Conservation (phyloP, 2,329 filamentous ascomycete genomes). For the Curvularia eragrostidis region DNA sequence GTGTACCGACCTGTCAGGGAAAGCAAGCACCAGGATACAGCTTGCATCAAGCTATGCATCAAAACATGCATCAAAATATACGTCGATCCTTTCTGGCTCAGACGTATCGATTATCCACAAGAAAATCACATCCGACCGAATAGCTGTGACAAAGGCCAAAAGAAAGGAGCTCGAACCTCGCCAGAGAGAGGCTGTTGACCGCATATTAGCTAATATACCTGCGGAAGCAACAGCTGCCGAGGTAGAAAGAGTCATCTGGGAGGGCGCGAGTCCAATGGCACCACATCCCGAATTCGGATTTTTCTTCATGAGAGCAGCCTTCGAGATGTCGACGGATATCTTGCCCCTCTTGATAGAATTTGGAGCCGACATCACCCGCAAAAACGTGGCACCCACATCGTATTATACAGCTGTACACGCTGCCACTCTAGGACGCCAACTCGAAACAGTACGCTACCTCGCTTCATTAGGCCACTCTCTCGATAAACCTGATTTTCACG, state of each 20-base stretch:
- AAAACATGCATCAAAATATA: conserved; percentile 22
- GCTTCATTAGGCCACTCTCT: conserved; percentile 36
- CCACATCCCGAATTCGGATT: conserved; percentile 39
- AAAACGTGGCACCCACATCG: conserved; percentile 10
- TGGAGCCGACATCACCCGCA: conserved; percentile 39
- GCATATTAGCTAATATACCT: conserved; percentile 37
- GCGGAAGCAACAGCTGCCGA: conserved; percentile 29
- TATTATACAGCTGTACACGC: conserved; percentile 42
- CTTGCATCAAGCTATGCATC: conserved; percentile 12
- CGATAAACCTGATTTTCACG: conserved; percentile 33
- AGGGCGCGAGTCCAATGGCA: conserved; percentile 43
- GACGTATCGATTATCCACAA: conserved; percentile 38
- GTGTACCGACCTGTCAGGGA: conserved; percentile 31
- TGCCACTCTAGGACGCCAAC: conserved; percentile 34
- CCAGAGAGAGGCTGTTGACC: conserved; percentile 39
- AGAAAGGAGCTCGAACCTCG: conserved; percentile 32
- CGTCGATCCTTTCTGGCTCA: conserved; percentile 33
- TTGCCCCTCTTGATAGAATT: conserved; percentile 38
- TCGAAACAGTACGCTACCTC: conserved; percentile 38
- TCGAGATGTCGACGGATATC: conserved; percentile 33
- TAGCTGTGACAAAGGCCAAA: conserved; percentile 38
- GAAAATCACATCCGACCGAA: conserved; percentile 37
- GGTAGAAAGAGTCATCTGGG: conserved; percentile 40
- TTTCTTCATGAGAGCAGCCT: conserved; percentile 40
- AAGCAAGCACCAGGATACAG: conserved; percentile 16